These are phyloP conservation scores for Salvia miltiorrhiza DNA, from an alignment of 257 asterid species.

Conservation along the genomic window DNA sequence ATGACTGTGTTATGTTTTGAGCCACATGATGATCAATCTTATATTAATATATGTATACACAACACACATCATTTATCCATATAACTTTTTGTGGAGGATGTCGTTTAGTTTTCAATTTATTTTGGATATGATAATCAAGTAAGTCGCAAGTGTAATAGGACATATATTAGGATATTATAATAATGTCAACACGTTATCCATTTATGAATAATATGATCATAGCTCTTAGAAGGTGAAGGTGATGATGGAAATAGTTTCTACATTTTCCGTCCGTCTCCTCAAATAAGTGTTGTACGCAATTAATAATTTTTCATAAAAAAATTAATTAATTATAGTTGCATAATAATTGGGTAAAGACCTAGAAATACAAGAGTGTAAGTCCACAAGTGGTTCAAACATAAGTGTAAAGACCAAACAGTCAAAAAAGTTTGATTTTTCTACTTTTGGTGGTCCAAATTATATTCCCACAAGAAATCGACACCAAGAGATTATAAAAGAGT, in stretches of 20 bases:
- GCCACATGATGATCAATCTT: background rate
- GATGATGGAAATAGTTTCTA: background rate
- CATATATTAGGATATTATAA: background rate
- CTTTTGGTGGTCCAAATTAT: slow-evolving; percentile 29
- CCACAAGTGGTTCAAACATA: slow-evolving; percentile 12
- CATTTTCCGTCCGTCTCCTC: too few relatives aligned
- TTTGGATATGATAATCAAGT: background rate
- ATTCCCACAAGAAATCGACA: slow-evolving; percentile 8
- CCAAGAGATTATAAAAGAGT: background rate
- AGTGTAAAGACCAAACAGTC: slow-evolving; percentile 20
- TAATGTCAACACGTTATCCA: background rate
- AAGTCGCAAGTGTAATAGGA: background rate
- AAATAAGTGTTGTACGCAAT: too few relatives aligned
- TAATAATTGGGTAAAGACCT: slow-evolving; percentile 7
- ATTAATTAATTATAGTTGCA: background rate
- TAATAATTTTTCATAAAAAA: too few relatives aligned
- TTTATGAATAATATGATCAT: background rate
- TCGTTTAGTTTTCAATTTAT: background rate
- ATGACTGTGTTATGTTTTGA: slow-evolving; percentile 1
- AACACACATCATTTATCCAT: background rate
- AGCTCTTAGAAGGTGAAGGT: background rate
- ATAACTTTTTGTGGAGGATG: background rate
- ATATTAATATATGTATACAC: background rate
- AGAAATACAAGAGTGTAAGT: background rate
- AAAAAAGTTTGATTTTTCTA: slow-evolving; percentile 18